Base-by-base conservation (phyloP, 371 early-diverging fungal genomes). In the Capillidium rhysosporum region DNA sequence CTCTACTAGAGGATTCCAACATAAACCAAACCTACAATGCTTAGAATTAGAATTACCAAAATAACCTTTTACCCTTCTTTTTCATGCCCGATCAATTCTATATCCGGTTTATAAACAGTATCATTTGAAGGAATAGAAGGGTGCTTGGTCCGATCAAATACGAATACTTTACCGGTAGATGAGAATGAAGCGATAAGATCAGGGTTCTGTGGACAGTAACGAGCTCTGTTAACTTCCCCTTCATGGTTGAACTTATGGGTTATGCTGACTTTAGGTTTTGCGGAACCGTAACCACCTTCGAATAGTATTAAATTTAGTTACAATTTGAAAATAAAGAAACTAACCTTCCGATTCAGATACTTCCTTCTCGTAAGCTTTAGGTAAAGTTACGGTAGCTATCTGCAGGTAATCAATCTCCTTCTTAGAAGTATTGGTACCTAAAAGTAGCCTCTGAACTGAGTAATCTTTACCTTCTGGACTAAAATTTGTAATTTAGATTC, bases 101-200 rank as follows among this genome's bases (percentile, higher is more conserved):
- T 70, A 49, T 94, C 85, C 0, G 98, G 98, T 40, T 69, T 75
- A 65, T 87, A 86, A 23, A 72, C 65, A n/a, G 79, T 79, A 59
- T 80, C 70, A 29, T 73, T 70, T 45, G 72, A 72, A 0, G 93
- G 89, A 46, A 73, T 72, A 34, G 78, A 75, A 41, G 84, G 73
- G 65, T 91, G 94, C 38, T 82, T 83, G n/a, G 98, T 97, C 53
- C 91, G 81, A 67, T 98, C 98, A 73, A 93, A 98, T 39, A 99
- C 71, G 59, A 81, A 86, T 40, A 98, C 86, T 26, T 92, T 89
- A 10, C 92, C 91, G 30, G 69, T 65, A 31, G 84, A 80, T 21
- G 93, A 83, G 62, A 91, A 84, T 5, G 95, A 96, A 9, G 96
- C 99, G 59, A 98, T 89, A 21, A 98, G 71, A 63, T 92, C 79